These are phyloP conservation scores for Pyrenophora graminea DNA, from an alignment of 2,329 filamentous ascomycete genomes.

Conservation along the genomic window DNA sequence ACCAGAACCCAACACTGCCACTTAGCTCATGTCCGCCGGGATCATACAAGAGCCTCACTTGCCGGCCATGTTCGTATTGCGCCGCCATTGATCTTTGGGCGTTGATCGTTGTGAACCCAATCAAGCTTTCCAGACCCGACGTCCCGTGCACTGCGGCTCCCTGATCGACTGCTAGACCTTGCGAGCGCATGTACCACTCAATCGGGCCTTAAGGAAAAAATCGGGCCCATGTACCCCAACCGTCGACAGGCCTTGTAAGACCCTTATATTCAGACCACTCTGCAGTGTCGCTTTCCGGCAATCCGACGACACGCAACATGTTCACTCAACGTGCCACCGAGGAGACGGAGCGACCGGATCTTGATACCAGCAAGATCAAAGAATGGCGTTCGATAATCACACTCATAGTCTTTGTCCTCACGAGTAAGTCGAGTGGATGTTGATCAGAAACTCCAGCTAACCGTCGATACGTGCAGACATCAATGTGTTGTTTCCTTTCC, in stretches of 20 bases:
- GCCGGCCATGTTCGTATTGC: conserved; percentile 5
- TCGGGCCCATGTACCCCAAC: not conserved
- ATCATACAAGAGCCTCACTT: conserved; percentile 20
- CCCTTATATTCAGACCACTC: not conserved
- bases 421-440: conserved; percentile 60
- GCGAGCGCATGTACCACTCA: conserved; percentile 1
- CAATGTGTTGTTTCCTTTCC: conserved; percentile 70
- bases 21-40: not conserved
- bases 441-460: not conserved
- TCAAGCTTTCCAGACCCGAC: not conserved
- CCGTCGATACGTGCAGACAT: conserved; percentile 58
- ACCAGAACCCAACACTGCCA: not conserved
- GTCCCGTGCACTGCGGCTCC: conserved; percentile 2
- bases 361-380: conserved; percentile 61
- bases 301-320: conserved; percentile 4
- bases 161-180: conserved; percentile 1
- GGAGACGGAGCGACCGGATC: conserved; percentile 11
- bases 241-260: not conserved
- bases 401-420: conserved; percentile 68
- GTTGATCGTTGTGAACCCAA: not conserved
- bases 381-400: conserved; percentile 73
- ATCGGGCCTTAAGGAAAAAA: conserved; percentile 11
- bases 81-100: conserved; percentile 2
- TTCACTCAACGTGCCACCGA: conserved; percentile 10
- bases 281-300: not conserved